These are phyloP conservation scores for Penicillium canescens DNA, from an alignment of 495 filamentous ascomycete genomes.

Conservation along the genomic window DNA sequence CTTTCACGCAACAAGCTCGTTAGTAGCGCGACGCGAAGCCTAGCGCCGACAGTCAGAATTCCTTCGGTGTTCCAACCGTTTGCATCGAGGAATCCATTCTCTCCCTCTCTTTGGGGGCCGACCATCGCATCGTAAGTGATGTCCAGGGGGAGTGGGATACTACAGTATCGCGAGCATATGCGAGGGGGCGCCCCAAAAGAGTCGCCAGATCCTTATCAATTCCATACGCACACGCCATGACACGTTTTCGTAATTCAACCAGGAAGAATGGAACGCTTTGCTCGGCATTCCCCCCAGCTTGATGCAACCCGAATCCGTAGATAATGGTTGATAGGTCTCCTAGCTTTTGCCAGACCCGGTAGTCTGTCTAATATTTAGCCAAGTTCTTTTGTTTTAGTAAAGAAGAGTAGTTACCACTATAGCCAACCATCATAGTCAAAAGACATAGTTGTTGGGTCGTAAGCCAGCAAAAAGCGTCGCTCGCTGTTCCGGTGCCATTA, in stretches of 20 bases:
- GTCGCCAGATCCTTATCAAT: slow-evolving; percentile 43
- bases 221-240: slow-evolving; percentile 42
- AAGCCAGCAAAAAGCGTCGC: slow-evolving; percentile 2
- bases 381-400: background rate
- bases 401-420: background rate
- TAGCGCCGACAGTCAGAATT: background rate
- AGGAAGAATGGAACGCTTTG: slow-evolving; percentile 38
- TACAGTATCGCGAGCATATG: slow-evolving; percentile 42
- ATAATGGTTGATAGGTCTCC: slow-evolving; percentile 14
- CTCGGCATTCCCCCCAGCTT: slow-evolving; percentile 16
- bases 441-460: background rate
- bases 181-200: slow-evolving; percentile 50
- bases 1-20: slow-evolving; percentile 4
- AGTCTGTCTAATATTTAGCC: slow-evolving; percentile 2
- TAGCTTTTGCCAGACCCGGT: slow-evolving; percentile 11
- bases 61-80: slow-evolving; percentile 11
- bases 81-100: background rate
- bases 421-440: background rate
- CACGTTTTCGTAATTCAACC: slow-evolving; percentile 36
- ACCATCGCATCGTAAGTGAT: background rate
- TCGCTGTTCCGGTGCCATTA: background rate
- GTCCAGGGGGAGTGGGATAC: slow-evolving; percentile 41
- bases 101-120: background rate
- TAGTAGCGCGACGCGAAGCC: background rate
- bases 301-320: slow-evolving; percentile 48